Base-by-base conservation (phyloP, 108 stramenopile species). In the Skeletonema tropicum region DNA sequence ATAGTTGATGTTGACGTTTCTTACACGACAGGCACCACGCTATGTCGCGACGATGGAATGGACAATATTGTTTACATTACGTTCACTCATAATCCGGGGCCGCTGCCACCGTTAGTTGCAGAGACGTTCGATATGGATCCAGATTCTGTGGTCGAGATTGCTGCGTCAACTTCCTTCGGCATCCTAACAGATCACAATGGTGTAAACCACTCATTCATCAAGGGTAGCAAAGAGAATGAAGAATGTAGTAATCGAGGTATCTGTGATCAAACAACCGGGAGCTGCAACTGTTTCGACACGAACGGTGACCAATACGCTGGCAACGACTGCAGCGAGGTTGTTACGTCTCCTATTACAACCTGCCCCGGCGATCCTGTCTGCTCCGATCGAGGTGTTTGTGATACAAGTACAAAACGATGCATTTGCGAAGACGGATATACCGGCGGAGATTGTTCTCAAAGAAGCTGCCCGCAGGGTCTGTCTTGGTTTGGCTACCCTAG, bases 151-250 rank as follows among this genome's bases (percentile, higher is more conserved):
- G 73, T 80, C 23, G 73, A 80, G 68, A 55, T 80, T 48, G 79
- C 79, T 31, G 61, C 73, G 1, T 72, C 73, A 35, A 41, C 55
- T 38, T 74, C 73, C 5, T 70, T 69, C 69, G 79, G 73, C n/a
- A 70, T 74, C 69, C 62, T 80, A 36, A 65, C 68, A 11, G 79
- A 80, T 70, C 73, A 80, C 60, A 80, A 70, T 33, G 62, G 42
- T 7, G 57, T 70, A 0, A n/a, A 73, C 46, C 70, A 73, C 49
- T 74, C 66, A 52, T 31, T 41, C 29, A 68, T 67, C 52, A 69
- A 80, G 55, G 91, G 91, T 3, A 75, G 85, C 33, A 92, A 92
- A 70, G 91, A 92, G 46, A 73, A 86, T 73, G 80, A 83, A 17
- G 80, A 60, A 60, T 92, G 91, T 79, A 76, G 82, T 31, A 90